Base-by-base conservation (phyloP, 2,329 filamentous ascomycete genomes). In the Colletotrichum costaricense region DNA sequence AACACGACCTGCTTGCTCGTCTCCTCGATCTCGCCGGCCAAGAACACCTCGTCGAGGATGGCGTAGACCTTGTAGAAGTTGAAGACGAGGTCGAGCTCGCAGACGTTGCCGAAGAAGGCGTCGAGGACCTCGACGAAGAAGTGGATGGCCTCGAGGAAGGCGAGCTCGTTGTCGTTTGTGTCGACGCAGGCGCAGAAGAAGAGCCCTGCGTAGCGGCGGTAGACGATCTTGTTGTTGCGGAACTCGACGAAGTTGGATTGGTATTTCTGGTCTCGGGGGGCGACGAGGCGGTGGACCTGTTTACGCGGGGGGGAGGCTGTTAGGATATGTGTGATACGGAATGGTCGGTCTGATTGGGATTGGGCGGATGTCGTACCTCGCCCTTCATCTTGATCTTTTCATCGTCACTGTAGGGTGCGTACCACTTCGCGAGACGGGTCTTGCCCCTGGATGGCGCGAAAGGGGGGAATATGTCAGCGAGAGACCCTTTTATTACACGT, bases 111-210 rank as follows among this genome's bases (percentile, higher is more conserved):
- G 83, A 99, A 99, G 86, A 99, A 99, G 80, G 95, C 92, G 88
- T 99, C 97, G 79, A 99, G 89, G 75, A 99, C 97, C 87, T 99
- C 97, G 78, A 99, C 97, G 81, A 99, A 99, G 88, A 99, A 99
- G 85, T 99, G 97, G 80, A 99, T 98, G 7, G 95, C 97, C 85
- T 99, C 97, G 73, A 99, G 89, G 81, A 95, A 98, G 30, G 97
- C 96, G 74, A 99, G 88, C 87, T 99, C 97, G 85, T 98, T 99
- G 84, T 99, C 97, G 84, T 98, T 98, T 64, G 96, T 97, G 85
- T 99, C 97, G 81, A 99, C 97, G 84, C 97, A 98, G 67, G 95
- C 97, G 88, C 97, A 99, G 88, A 99, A 99, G 90, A 99, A 99
- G 72, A 99, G 91, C 0, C 97, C 97, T 0, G 97, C 97, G 85